These are phyloP conservation scores for Phytophthora aleatoria DNA, from an alignment of 352 stramenopile genomes.

Conservation along the genomic window DNA sequence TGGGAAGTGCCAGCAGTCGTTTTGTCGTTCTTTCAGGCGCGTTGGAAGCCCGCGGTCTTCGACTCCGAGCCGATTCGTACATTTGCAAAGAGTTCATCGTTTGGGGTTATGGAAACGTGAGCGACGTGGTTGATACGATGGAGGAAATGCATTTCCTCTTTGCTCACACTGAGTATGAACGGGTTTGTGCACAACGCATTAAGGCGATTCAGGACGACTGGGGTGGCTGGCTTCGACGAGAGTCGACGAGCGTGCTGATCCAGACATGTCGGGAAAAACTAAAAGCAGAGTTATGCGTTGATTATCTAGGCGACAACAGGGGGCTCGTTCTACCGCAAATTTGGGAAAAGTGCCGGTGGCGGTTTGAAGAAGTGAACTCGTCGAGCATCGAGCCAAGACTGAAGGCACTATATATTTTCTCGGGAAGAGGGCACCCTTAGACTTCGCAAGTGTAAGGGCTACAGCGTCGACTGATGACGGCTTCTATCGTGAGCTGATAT, in stretches of 20 bases:
- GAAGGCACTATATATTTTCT: neutral
- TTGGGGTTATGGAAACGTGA: neutral
- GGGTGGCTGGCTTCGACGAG: neutral
- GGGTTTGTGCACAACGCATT: neutral
- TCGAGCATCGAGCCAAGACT: neutral
- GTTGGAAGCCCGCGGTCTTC: neutral
- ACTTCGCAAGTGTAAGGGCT: too few species aligned
- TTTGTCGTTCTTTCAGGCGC: neutral
- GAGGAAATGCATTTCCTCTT: neutral
- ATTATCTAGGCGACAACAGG: neutral
- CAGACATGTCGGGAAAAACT: neutral
- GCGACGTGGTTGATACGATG: neutral
- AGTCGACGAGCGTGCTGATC: neutral
- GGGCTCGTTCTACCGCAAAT: neutral
- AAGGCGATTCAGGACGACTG: neutral
- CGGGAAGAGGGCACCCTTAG: neutral
- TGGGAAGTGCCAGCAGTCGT: neutral
- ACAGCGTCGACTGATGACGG: too few species aligned
- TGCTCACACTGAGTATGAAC: neutral
- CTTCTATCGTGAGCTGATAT: too few species aligned
- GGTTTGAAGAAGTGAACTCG: neutral
- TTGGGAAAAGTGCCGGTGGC: neutral
- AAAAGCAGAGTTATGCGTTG: neutral
- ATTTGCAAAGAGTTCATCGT: neutral
- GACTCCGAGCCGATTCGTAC: neutral